These are phyloP conservation scores for Raddia distichophylla DNA, from an alignment of 176 grass and related monocot species.

Conservation along the genomic window DNA sequence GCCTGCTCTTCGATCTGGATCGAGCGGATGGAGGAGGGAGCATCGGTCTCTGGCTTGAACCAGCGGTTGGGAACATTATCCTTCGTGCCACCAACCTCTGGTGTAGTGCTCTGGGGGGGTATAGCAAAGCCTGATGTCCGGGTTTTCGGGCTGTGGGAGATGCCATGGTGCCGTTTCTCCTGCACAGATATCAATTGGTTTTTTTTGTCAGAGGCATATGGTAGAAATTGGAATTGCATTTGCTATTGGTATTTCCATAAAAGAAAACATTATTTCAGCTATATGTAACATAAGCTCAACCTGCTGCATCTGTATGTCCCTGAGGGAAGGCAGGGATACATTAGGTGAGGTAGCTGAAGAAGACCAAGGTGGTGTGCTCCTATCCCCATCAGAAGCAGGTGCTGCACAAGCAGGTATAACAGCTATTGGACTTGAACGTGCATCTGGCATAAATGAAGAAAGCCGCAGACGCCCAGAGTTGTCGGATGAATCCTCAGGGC, in stretches of 20 bases:
- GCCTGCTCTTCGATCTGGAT: constrained; percentile 98
- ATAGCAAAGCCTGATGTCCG: constrained; percentile 75
- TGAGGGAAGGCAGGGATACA: constrained; percentile 70
- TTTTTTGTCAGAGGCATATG: background rate
- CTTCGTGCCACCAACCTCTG: constrained; percentile 56
- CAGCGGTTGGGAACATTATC: constrained; percentile 79
- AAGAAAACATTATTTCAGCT: background rate
- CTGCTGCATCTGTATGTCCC: constrained; percentile 99
- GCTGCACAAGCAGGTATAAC: constrained; percentile 40
- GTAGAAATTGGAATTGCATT: background rate
- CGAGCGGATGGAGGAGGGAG: constrained; percentile 87
- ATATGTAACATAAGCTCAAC: constrained; percentile 38
- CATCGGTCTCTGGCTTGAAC: constrained; percentile 82
- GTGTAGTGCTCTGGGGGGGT: constrained; percentile 40
- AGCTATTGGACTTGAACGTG: constrained; percentile 62
- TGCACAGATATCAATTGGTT: constrained; percentile 33
- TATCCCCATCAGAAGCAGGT: constrained; percentile 72
- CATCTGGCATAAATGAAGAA: constrained; percentile 70
- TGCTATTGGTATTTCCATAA: background rate
- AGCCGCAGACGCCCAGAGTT: constrained; percentile 52
- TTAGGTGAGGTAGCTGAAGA: constrained; percentile 73
- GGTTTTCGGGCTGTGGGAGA: constrained; percentile 80
- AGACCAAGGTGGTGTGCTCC: constrained; percentile 79
- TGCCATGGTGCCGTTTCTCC: constrained; percentile 69
- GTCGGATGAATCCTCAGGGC: constrained; percentile 49